phyloP scores from a whole-genome alignment of 805 yeast species.

The Cyberlindnera mycetangii region DNA sequence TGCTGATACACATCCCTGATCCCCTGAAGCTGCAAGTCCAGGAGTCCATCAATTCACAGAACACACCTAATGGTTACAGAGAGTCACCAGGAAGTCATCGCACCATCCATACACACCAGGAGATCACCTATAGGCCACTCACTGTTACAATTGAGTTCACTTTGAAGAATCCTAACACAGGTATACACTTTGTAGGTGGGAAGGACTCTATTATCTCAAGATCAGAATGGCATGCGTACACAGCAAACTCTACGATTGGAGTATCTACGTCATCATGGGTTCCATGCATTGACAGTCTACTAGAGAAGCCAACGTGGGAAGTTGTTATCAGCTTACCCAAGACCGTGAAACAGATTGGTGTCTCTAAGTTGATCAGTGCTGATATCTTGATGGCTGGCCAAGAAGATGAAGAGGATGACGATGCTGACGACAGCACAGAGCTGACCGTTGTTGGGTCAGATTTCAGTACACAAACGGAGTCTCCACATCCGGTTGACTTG shows the following conservation, averaged over 20 bases:
- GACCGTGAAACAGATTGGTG: conserved; percentile 66
- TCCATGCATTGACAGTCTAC: conserved; percentile 87
- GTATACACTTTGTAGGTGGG: conserved; percentile 72
- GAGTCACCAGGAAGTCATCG: conserved; percentile 37
- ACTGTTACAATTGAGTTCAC: conserved; percentile 66
- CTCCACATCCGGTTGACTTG: conserved; percentile 71
- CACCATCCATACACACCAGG: conserved; percentile 26
- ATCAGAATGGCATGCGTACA: conserved; percentile 78
- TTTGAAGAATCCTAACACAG: conserved; percentile 63
- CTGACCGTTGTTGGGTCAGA: conserved; percentile 71
- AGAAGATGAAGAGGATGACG: conserved; percentile 31
- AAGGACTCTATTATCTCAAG: conserved; percentile 38
- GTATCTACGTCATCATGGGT: conserved; percentile 94
- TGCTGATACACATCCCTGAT: conserved; percentile 62
- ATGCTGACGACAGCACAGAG: conserved; percentile 39
- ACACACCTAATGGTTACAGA: conserved; percentile 36
- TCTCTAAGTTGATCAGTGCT: conserved; percentile 33
- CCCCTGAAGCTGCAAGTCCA: conserved; percentile 59
- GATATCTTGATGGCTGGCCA: conserved; percentile 18
- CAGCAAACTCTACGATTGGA: conserved; percentile 73
- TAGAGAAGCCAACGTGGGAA: conserved; percentile 92
- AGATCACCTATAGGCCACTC: conserved; percentile 67
- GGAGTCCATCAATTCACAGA: conserved; percentile 36
- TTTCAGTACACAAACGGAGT: conserved; percentile 58
- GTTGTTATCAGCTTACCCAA: conserved; percentile 82